Conservation (phyloP, 2,329 filamentous ascomycete species). For the Diaporthe sp. region DNA sequence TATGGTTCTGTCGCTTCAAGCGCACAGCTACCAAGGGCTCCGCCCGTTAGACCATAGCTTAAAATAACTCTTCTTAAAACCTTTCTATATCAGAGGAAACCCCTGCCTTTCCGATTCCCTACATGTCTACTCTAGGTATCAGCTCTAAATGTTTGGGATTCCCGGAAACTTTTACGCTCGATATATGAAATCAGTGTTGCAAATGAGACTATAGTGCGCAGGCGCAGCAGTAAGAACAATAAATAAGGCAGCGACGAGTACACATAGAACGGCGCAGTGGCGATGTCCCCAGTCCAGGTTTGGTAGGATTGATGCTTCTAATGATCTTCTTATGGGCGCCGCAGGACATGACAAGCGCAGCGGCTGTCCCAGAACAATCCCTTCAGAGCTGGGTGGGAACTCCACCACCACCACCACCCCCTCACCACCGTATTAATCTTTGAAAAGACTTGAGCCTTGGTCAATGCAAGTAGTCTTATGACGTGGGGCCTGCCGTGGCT, state of each 20-base stretch:
- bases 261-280: background rate
- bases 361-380: conserved; percentile 1
- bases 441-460: conserved; percentile 17
- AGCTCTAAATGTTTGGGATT: background rate
- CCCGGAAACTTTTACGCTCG: background rate
- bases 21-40: background rate
- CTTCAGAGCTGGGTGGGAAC: conserved; percentile 18
- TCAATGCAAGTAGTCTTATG: conserved; percentile 1
- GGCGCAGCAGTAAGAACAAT: background rate
- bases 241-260: background rate
- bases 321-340: conserved; percentile 8
- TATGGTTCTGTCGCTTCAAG: background rate
- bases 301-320: conserved; percentile 24
- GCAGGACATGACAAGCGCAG: background rate
- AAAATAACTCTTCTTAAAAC: background rate
- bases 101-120: background rate
- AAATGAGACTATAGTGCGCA: background rate
- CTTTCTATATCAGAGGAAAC: background rate
- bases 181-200: conserved; percentile 2
- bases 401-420: background rate
- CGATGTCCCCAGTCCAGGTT: conserved; percentile 6
- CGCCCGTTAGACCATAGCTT: background rate
- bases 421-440: conserved; percentile 15
- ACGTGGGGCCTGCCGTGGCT: conserved; percentile 2
- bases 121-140: conserved; percentile 4